Evolutionary conservation across 1,139 yeast species (phyloP), one percentile per base, ranked within the genome.

Genomic region (Saccharomyces hybrid): DNA sequence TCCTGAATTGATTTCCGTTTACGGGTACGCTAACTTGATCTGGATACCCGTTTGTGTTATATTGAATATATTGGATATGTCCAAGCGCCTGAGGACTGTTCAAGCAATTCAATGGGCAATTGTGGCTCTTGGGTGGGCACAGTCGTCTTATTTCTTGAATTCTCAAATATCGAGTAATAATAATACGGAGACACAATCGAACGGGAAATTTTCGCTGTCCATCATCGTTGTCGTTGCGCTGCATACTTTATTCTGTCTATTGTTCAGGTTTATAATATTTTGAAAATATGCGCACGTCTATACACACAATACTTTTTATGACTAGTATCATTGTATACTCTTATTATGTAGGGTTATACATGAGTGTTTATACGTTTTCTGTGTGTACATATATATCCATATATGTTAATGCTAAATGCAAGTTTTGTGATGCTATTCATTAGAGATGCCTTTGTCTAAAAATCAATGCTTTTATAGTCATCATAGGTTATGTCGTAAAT

Each of bases 1-100:
- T 47, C 51, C 57, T 13, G 60, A 59, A n/a, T 46, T 66, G 14
- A 57, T 67, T 13, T 58, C 65, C 11, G 52, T 62, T 5, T 67
- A 64, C 53, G 71, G 71, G 5, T 63, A 67, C 53, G 57, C 65
- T 19, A 62, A 62, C 52, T 34, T 62, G 11, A 59, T 58, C 14
- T 68, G 71, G 71, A 50, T 68, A n/a, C 59, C 67, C 13, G 48
- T 61, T 0, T 54, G 60, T 29, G 57, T 64, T 11, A 14, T 62
- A 11, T 50, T 62, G 13, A 63, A 59, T 53, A 38, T 61, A 13
- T 47, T 58, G 19, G 55, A 57, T 42, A 53, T 50, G 27, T 57
- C 57, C 25, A 49, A 38, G 5, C 27, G 46, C 13, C 7, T 47
- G 27, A 51, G 46, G 32, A 29, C 31, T 5, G 46, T 53, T 7